Evolutionary conservation across 2,329 filamentous ascomycete species (phyloP).

Genomic region (Colletotrichum higginsianum): DNA sequence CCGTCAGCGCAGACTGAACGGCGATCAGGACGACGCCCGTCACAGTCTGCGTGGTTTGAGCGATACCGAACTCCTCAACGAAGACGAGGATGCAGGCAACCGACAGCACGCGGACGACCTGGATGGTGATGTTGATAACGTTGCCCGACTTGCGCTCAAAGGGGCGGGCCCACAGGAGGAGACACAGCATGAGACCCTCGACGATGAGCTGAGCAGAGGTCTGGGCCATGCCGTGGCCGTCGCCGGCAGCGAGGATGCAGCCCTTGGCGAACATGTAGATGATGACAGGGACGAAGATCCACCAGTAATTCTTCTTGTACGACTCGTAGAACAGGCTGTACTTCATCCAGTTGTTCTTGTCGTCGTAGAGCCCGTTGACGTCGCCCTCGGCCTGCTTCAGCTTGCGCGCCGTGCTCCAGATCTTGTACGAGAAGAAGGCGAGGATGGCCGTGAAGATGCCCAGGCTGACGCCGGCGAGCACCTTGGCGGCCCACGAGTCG

Average conservation of each 20-base stretch:
- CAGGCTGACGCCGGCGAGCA: slow-evolving; percentile 86
- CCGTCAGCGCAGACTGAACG: slow-evolving; percentile 89
- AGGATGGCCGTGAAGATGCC: slow-evolving; percentile 85
- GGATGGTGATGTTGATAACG: slow-evolving; percentile 94
- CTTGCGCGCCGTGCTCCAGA: slow-evolving; percentile 81
- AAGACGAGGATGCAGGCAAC: slow-evolving; percentile 93
- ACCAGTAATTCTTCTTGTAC: slow-evolving; percentile 97
- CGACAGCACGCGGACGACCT: slow-evolving; percentile 89
- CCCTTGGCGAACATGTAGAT: slow-evolving; percentile 93
- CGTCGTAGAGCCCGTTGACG: slow-evolving; percentile 80
- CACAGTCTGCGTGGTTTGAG: slow-evolving; percentile 93
- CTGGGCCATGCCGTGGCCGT: slow-evolving; percentile 89
- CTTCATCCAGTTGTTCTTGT: slow-evolving; percentile 92
- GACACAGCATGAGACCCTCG: slow-evolving; percentile 82
- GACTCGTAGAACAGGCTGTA: slow-evolving; percentile 98
- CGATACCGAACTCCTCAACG: slow-evolving; percentile 91
- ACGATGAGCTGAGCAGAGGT: slow-evolving; percentile 84
- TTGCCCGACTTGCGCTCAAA: slow-evolving; percentile 90
- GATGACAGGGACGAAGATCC: slow-evolving; percentile 92
- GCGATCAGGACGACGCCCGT: slow-evolving; percentile 94
- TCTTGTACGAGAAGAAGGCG: slow-evolving; percentile 87
- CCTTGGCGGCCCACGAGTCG: slow-evolving; percentile 93
- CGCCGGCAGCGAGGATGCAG: slow-evolving; percentile 84
- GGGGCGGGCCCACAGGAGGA: slow-evolving; percentile 88
- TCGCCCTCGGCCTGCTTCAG: slow-evolving; percentile 85